Base-by-base conservation (phyloP, 2,329 filamentous ascomycete species). In the Ascochyta koolunga region DNA sequence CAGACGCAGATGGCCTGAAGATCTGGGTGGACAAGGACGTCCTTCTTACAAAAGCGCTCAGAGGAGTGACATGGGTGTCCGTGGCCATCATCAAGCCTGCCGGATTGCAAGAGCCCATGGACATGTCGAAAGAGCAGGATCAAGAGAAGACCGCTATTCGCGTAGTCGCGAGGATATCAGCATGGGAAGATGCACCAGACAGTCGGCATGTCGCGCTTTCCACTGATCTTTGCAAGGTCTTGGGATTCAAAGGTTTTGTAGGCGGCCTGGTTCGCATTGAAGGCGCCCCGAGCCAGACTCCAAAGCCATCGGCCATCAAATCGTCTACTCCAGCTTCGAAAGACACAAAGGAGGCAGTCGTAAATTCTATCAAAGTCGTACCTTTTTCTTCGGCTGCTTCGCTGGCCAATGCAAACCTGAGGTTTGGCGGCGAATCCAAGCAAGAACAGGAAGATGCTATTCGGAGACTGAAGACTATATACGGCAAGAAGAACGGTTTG, bases 251-350 rank as follows among this genome's bases (percentile, higher is more conserved):
- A 33, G 87, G 86, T 1, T 83, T 96, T 45, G 89, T 96, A 9
- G 95, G 95, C 11, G 91, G 92, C 0, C 85, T 98, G 36, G 84
- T 96, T 50, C 91, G 93, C 57, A 82, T 99, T 25, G 92, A 98
- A 70, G 87, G 90, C 9, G 93, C 93, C 1, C 86, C 90, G 13
- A 78, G 83, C 35, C 89, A 89, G 46, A 78, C 91, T n/a, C 80
- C 87, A 5, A 85, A 86, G 54, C 86, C 84, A 35, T 81, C 85
- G 0, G 75, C 77, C 2, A 76, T 78, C 32, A 73, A 72, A 43
- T 42, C 68, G 8, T 56, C 66, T 19, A 60, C 57, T 8, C 50
- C 64, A 6, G 32, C 36, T 29, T 55, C 74, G 32, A 79, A 78
- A 32, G 66, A 76, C 58, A 41, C 66, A 0, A 80, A 78, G 56